Conservation (phyloP, 345 rosid genomes). For the Eucalyptus fibrosa region DNA sequence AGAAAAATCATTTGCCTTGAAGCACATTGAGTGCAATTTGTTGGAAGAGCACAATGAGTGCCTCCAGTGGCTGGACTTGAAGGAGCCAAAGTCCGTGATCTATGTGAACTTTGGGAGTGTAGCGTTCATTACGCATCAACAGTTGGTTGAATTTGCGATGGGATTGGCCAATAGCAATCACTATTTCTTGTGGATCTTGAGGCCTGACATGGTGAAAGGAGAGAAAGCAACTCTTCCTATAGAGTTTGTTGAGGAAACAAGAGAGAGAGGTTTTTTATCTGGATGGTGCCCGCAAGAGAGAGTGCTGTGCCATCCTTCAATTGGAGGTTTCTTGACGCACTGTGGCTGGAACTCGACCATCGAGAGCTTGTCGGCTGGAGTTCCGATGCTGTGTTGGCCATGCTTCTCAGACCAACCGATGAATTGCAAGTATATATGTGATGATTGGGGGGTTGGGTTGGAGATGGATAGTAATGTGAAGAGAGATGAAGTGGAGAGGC, state of each 20-base stretch:
- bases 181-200: too few species aligned
- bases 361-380: background rate
- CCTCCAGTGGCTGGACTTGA: too few species aligned
- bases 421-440: background rate
- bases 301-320: background rate
- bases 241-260: background rate
- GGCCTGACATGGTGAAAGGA: too few species aligned
- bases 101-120: too few species aligned
- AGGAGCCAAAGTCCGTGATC: too few species aligned
- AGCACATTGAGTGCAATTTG: too few species aligned
- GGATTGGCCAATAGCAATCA: too few species aligned
- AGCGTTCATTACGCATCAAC: too few species aligned
- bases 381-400: background rate
- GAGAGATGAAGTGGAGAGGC: constrained; percentile 12
- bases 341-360: background rate
- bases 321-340: background rate
- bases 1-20: too few species aligned
- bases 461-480: constrained; percentile 2
- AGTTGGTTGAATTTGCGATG: too few species aligned
- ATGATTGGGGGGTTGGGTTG: background rate
- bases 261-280: background rate
- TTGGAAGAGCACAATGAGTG: too few species aligned
- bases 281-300: background rate
- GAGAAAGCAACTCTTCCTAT: background rate
- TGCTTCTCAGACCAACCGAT: background rate